A percentile compares a stretch with the other conserved stretches of the same genome.
Conservation (phyloP, 805 yeast species). For the Barnettozyma wickerhamii region DNA sequence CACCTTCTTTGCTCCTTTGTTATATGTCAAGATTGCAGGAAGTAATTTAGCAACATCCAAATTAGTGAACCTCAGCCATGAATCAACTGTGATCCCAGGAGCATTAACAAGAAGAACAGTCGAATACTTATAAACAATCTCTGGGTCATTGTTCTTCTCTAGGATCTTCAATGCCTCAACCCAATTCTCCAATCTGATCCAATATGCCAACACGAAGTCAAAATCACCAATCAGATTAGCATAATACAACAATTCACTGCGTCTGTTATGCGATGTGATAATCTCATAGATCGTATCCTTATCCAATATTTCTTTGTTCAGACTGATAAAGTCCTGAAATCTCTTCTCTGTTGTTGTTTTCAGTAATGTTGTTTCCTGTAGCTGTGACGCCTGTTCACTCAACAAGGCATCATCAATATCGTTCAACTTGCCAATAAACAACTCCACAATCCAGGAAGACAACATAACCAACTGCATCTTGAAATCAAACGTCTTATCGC, state of each 20-base stretch:
- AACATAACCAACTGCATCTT: conserved; percentile 28
- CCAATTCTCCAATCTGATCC: conserved; percentile 74
- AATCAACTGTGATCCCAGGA: conserved; percentile 66
- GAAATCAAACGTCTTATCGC: conserved; percentile 21
- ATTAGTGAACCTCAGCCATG: conserved; percentile 62
- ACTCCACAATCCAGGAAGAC: conserved; percentile 35
- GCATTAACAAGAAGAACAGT: conserved; percentile 62
- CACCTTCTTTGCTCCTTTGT: conserved; percentile 40
- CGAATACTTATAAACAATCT: conserved; percentile 60
- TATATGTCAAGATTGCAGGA: conserved; percentile 73
- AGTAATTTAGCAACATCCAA: conserved; percentile 62
- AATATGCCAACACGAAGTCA: conserved; percentile 61
- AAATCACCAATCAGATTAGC: conserved; percentile 67
- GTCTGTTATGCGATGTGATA: conserved; percentile 60
- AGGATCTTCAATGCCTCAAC: conserved; percentile 57
- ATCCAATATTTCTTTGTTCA: conserved; percentile 51
- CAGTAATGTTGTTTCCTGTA: conserved; percentile 21
- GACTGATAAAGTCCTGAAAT: conserved; percentile 46
- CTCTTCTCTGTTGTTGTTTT: conserved; percentile 28
- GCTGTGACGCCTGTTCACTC: conserved; percentile 23
- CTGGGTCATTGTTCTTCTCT: conserved; percentile 42
- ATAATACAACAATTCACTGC: conserved; percentile 57
- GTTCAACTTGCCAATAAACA: conserved; percentile 29
- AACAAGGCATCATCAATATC: conserved; percentile 30
- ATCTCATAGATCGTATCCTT: conserved; percentile 67